Conservation (phyloP, 495 filamentous ascomycete genomes). For the Bryoglossum gracile region DNA sequence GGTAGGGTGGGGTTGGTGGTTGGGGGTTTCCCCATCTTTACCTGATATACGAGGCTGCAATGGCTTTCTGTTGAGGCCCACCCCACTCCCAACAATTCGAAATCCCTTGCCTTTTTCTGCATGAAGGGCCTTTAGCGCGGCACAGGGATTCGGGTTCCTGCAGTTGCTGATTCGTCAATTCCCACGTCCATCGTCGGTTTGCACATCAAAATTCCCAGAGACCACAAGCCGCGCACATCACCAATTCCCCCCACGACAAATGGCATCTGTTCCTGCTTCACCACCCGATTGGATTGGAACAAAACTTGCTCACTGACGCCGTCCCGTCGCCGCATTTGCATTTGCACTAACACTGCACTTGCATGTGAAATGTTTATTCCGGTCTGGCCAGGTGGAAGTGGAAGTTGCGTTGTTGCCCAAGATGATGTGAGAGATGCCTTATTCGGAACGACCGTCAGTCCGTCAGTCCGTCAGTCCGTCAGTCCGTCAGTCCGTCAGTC, state of each 20-base stretch:
- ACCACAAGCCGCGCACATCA: not conserved
- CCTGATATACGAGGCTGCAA: not conserved
- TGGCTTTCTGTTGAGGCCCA: no score
- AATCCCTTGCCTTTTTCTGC: constrained; percentile 1
- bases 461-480: not conserved
- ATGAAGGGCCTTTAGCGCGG: not conserved
- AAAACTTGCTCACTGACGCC: constrained; percentile 1
- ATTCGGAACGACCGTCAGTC: not conserved
- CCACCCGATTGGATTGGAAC: constrained; percentile 5
- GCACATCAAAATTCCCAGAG: not conserved
- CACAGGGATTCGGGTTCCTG: not conserved
- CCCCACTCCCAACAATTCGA: no score
- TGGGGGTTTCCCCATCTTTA: no score
- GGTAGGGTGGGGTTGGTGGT: no score
- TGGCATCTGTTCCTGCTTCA: constrained; percentile 13
- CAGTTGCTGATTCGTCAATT: constrained; percentile 7
- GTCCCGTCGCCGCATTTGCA: constrained; percentile 15
- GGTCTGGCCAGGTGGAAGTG: not conserved
- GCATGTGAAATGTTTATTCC: constrained; percentile 12
- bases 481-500: not conserved
- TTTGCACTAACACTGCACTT: no score
- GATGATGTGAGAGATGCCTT: not conserved
- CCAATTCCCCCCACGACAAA: not conserved
- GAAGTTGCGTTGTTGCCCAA: no score
- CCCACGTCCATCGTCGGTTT: constrained; percentile 6